Base-by-base conservation (phyloP, 1,139 yeast genomes). In the Candida tropicalis region DNA sequence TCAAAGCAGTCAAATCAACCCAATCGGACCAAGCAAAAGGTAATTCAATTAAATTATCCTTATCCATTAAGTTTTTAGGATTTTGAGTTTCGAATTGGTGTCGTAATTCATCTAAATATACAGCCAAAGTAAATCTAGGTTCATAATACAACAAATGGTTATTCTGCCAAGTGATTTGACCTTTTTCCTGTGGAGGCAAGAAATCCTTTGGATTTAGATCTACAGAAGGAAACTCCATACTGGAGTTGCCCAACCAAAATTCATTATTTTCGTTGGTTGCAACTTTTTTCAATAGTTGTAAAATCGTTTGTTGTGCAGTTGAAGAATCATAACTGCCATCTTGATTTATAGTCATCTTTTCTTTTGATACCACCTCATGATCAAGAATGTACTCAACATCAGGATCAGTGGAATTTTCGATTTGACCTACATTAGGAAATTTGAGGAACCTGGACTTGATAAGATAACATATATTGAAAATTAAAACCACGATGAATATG, bases 21-120 rank as follows among this genome's bases (percentile, higher is more conserved):
- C 70, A 65, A 46, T 65, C 70, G 4, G 66, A 56, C 70, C 69
- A 61, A 23, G 62, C 55, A 43, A 2, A 57, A 43, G 85, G 84
- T 37, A 65, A 58, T 34, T 50, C 47, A 0, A 68, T 52, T 11
- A 51, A 51, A 2, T 60, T 42, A 4, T 57, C 54, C 3, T 42
- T 46, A 5, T 34, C 34, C 35, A 50, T 51, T 22, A 39, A 41
- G 41, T 60, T 58, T 4, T 43, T 15, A 7, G 62, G 61, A 39
- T 59, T 57, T 35, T 51, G 47, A 6, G 40, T 29, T 31, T 13
- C 18, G 16, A 58, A 34, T 32, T 54, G 60, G 31, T 46, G 36
- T 41, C 51, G 55, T 17, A 60, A 39, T 35, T 56, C 61, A 38
- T 56, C 55, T 35, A 62, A 52, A 38, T 57, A 59, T 9, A 62